Conservation (phyloP, 2,329 filamentous ascomycete genomes). For the Dactylellina sp. region DNA sequence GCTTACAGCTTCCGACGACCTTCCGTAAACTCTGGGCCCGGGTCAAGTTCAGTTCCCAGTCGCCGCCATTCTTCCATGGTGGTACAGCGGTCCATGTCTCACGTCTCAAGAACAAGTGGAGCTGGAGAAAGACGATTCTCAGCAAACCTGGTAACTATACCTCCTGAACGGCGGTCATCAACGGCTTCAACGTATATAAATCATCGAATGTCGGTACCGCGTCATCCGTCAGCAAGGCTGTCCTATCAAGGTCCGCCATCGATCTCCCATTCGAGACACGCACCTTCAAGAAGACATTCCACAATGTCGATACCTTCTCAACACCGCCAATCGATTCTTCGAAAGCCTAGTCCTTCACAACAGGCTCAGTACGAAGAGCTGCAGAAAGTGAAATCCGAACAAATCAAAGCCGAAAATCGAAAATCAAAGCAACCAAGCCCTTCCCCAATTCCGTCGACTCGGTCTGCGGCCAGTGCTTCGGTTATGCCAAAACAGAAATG, state of each 20-base stretch:
- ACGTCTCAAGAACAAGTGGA: constrained; percentile 41
- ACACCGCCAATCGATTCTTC: constrained; percentile 35
- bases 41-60: too few relatives aligned
- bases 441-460: neutral
- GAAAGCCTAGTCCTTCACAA: constrained; percentile 38
- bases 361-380: constrained; percentile 35
- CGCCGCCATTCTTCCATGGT: constrained; percentile 45
- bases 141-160: constrained; percentile 28
- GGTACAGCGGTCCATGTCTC: constrained; percentile 38
- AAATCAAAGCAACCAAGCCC: constrained; percentile 35
- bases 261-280: constrained; percentile 36
- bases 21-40: constrained; percentile 23
- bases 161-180: constrained; percentile 21
- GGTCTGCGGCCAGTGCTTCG: constrained; percentile 21
- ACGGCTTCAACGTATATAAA: constrained; percentile 31
- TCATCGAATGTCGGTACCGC: constrained; percentile 41
- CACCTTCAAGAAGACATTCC: constrained; percentile 38
- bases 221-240: constrained; percentile 17
- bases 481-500: constrained; percentile 25
- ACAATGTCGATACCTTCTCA: constrained; percentile 44
- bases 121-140: constrained; percentile 28
- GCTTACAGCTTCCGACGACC: constrained; percentile 41
- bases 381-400: constrained; percentile 27
- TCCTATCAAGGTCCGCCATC: constrained; percentile 38
- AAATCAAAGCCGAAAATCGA: constrained; percentile 27